A percentile compares a stretch with the other conserved stretches of the same genome.
Conservation (phyloP, 2,329 filamentous ascomycete genomes). For the Alternaria viburni region DNA sequence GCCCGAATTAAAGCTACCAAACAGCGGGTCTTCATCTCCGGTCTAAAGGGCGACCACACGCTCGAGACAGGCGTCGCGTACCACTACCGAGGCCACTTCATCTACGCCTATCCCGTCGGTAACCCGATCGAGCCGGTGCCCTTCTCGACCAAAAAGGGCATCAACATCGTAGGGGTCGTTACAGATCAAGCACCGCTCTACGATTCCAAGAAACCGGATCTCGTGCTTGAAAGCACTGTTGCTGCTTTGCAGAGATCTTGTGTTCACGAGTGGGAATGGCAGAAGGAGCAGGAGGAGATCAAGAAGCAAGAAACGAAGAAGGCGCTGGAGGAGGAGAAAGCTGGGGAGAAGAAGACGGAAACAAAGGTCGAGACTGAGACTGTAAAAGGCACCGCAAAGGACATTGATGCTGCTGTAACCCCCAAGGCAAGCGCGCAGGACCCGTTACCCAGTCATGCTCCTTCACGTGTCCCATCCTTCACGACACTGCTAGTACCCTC, state of each 20-base stretch:
- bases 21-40: slow-evolving; percentile 35
- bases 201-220: background rate
- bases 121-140: slow-evolving; percentile 30
- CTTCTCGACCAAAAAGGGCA: slow-evolving; percentile 25
- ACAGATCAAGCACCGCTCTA: slow-evolving; percentile 17
- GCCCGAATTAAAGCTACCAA: slow-evolving; percentile 12
- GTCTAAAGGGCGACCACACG: slow-evolving; percentile 25
- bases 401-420: background rate
- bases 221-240: slow-evolving; percentile 16
- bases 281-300: slow-evolving; percentile 8
- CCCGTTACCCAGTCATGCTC: background rate
- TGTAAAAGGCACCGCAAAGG: background rate
- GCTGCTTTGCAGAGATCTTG: slow-evolving; percentile 17
- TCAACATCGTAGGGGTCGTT: slow-evolving; percentile 20
- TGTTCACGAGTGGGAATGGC: slow-evolving; percentile 3
- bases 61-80: slow-evolving; percentile 35
- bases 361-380: background rate
- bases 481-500: background rate
- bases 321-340: background rate
- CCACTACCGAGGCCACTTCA: slow-evolving; percentile 39
- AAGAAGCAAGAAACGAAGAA: background rate
- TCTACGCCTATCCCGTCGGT: slow-evolving; percentile 25
- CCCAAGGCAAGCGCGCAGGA: background rate
- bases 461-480: background rate
- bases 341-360: background rate